These are phyloP conservation scores for Aspergillus fumigatus DNA, from an alignment of 2,329 filamentous ascomycete species.

Conservation along the genomic window DNA sequence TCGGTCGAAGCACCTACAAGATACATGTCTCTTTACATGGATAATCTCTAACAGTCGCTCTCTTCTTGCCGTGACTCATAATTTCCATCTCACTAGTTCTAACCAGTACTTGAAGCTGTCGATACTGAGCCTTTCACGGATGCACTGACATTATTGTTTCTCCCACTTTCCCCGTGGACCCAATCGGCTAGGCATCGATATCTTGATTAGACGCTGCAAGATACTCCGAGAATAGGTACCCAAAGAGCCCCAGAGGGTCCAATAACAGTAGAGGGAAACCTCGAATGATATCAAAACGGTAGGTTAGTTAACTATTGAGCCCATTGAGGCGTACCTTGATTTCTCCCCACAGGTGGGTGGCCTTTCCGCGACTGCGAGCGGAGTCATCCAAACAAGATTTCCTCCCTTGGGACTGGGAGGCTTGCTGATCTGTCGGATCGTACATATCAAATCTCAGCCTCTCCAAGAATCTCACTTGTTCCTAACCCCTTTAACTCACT, in stretches of 20 bases:
- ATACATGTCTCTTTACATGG: background rate
- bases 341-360: background rate
- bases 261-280: background rate
- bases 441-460: background rate
- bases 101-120: background rate
- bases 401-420: background rate
- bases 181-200: background rate
- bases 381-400: background rate
- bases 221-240: background rate
- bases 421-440: background rate
- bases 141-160: background rate
- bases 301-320: background rate
- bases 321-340: background rate
- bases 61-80: background rate
- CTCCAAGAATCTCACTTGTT: background rate
- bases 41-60: background rate
- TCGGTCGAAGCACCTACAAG: background rate
- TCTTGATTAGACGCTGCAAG: background rate
- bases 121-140: background rate
- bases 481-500: background rate
- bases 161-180: background rate
- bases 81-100: background rate
- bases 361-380: background rate
- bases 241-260: background rate
- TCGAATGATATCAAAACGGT: background rate